Evolutionary conservation across 306 rosid species (phyloP).

Genomic region (Ormosia semicastrata): DNA sequence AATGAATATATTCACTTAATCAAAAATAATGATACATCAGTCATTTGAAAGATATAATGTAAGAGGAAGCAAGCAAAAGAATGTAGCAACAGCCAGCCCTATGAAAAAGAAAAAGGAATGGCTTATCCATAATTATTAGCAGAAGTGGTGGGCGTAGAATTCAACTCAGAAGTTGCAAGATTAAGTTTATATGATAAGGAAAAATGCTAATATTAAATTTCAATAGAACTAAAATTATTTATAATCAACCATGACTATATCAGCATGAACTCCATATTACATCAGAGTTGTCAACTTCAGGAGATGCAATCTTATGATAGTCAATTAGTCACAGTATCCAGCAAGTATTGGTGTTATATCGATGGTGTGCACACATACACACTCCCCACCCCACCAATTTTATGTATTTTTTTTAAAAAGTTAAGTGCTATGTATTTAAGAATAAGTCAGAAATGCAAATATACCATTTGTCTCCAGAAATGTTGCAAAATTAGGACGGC

Average conservation of each 20-base stretch:
- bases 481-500: conserved; percentile 77
- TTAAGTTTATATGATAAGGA: neutral
- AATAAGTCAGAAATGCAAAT: conserved; percentile 7
- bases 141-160: neutral
- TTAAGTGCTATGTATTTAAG: neutral
- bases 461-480: conserved; percentile 92
- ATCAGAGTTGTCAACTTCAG: neutral
- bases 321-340: neutral
- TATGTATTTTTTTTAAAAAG: neutral
- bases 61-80: neutral
- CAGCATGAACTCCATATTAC: neutral
- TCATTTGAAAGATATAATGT: neutral
- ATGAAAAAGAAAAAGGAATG: neutral
- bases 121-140: neutral
- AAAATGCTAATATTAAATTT: neutral
- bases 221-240: neutral
- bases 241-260: neutral
- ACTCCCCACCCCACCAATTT: neutral
- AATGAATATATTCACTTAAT: neutral
- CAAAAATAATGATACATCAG: conserved; percentile 1
- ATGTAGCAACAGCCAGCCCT: neutral
- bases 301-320: neutral
- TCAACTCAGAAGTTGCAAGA: conserved; percentile 5
- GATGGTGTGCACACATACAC: neutral
- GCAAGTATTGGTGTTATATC: neutral